phyloP scores from a whole-genome alignment of 768 basidiomycete genomes.

The Tricholoma flavovirens region DNA sequence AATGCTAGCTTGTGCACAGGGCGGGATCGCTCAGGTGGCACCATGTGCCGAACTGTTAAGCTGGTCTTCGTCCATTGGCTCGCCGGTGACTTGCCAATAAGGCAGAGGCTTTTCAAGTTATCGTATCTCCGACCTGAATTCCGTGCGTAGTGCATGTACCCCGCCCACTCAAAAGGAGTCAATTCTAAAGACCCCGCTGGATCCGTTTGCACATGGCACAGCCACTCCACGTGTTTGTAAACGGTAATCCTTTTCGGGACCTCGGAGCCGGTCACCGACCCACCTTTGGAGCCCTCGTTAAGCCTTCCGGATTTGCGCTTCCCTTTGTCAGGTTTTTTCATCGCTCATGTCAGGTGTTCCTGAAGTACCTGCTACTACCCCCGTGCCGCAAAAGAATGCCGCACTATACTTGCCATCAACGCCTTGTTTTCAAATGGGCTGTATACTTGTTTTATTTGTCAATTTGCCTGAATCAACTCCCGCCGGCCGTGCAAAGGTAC shows the following conservation, averaged over 20 bases:
- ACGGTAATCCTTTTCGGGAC: neutral
- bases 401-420: conserved; percentile 6
- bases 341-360: neutral
- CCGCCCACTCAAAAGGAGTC: no score
- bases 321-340: conserved; percentile 17
- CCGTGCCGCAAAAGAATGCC: neutral
- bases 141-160: no score
- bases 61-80: no score
- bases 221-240: neutral
- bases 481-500: conserved; percentile 6
- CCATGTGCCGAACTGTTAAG: no score
- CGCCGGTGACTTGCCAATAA: no score
- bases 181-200: no score
- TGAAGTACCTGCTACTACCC: neutral
- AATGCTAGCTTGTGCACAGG: no score
- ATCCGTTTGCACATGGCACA: neutral
- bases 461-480: conserved; percentile 6
- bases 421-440: conserved; percentile 25
- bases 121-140: no score
- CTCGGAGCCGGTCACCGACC: neutral
- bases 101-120: no score
- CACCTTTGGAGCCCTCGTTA: conserved; percentile 3
- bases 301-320: conserved; percentile 21
- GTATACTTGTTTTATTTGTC: conserved; percentile 18
- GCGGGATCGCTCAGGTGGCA: no score